Evolutionary conservation across 352 stramenopile genomes (phyloP), one percentile per base, ranked within the genome.

Genomic region (Phytophthora tubulina): DNA sequence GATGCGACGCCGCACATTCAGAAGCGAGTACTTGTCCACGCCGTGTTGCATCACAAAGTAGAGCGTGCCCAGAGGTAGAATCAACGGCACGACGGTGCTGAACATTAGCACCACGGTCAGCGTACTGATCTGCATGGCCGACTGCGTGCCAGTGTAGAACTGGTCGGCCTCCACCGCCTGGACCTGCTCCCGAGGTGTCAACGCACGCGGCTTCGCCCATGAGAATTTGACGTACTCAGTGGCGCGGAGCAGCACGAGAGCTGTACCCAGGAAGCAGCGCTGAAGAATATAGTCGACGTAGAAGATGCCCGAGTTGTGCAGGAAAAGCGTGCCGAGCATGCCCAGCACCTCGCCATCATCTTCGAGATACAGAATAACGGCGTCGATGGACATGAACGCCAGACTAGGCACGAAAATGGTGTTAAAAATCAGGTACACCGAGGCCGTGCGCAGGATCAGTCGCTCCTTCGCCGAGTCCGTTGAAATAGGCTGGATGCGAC

Each of bases 301-400:
- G 65, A 96, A 96, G 42, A 95, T 88, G n/a, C 89, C 89, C 15
- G 89, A 94, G 60, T 96, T 96, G 83, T 93, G 87, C 45, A 96
- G 56, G 70, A 96, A 96, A 17, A 96, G 79, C 42, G 88, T 93
- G 13, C 88, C 89, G 0, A 96, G 76, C 76, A 95, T 92, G 36
- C 90, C 85, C 17, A 95, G 71, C 61, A 95, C 84, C 54, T 94
- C 81, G 41, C 82, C 88, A 46, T 94, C 84, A 38, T 81, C 79
- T 45, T 90, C 75, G 21, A 96, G 76, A 62, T 96, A 94, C 44
- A 95, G 72, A 42, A 95, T 62, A 32, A 95, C 81, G 31, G 87
- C 86, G 61, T 95, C 88, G 75, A 96, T 96, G 10, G 89, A 96
- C 59, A 94, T 89, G 70, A 96, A 95, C 30, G 89, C 88, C 50